phyloP scores from a whole-genome alignment of 176 grass and related monocot genomes.

The Pontederia crassipes region DNA sequence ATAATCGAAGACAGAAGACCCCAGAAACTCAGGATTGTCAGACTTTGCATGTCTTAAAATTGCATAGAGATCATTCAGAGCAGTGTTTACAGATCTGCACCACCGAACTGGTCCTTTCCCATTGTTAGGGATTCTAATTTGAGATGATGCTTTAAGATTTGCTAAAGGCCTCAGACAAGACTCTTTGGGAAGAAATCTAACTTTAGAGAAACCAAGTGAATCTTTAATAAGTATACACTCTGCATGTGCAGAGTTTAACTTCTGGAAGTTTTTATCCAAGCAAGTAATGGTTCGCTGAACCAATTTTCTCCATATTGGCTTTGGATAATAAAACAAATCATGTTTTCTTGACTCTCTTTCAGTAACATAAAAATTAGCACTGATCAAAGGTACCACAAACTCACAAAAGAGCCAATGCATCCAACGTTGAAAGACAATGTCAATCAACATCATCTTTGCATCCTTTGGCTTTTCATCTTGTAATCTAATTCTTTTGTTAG shows the following conservation, averaged over 20 bases:
- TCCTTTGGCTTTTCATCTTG: slow-evolving; percentile 8
- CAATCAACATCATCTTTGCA: neutral
- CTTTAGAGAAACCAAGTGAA: slow-evolving; percentile 38
- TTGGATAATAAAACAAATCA: slow-evolving; percentile 87
- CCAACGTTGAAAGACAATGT: slow-evolving; percentile 62
- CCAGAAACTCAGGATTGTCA: slow-evolving; percentile 64
- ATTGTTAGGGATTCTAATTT: slow-evolving; percentile 22
- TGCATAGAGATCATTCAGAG: slow-evolving; percentile 33
- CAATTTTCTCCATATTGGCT: slow-evolving; percentile 56
- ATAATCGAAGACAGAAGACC: slow-evolving; percentile 90
- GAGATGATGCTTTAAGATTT: slow-evolving; percentile 51
- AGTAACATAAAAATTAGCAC: slow-evolving; percentile 75
- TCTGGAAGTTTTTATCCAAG: slow-evolving; percentile 38
- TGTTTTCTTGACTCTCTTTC: slow-evolving; percentile 67
- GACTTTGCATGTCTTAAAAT: slow-evolving; percentile 50
- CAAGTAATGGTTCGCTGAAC: slow-evolving; percentile 37
- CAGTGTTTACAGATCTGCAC: slow-evolving; percentile 33
- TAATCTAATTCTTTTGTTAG: slow-evolving; percentile 20
- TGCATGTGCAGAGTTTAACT: slow-evolving; percentile 21
- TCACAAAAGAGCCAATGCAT: slow-evolving; percentile 78
- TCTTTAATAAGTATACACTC: slow-evolving; percentile 23
- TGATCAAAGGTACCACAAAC: slow-evolving; percentile 56
- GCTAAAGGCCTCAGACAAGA: slow-evolving; percentile 57
- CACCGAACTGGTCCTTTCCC: neutral
- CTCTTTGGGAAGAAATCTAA: slow-evolving; percentile 77